Conservation (phyloP, 192 early-diverging fungal genomes). For the Coemansia sp. region DNA sequence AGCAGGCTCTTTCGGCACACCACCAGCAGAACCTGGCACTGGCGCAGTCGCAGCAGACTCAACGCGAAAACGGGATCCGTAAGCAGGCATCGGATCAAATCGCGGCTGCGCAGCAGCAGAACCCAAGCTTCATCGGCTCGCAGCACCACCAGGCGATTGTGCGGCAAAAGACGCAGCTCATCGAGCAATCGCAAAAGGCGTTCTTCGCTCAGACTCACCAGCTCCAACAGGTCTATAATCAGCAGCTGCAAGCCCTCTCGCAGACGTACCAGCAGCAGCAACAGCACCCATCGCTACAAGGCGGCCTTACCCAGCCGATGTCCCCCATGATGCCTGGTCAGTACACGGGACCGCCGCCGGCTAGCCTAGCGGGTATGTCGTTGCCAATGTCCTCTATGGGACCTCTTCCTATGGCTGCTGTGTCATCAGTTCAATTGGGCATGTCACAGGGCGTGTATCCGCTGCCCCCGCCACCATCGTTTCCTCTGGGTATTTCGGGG, state of each 20-base stretch:
- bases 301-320: slow-evolving; percentile 12
- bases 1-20: slow-evolving; percentile 18
- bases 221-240: slow-evolving; percentile 34
- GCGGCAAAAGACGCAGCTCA: slow-evolving; percentile 43
- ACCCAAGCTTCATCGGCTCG: slow-evolving; percentile 36
- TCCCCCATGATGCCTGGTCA: slow-evolving; percentile 11
- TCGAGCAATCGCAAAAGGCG: slow-evolving; percentile 37
- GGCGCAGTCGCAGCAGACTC: slow-evolving; percentile 37
- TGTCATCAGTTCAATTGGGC: neutral
- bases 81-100: slow-evolving; percentile 33
- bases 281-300: slow-evolving; percentile 12
- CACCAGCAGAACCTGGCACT: slow-evolving; percentile 38
- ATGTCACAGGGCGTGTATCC: slow-evolving; percentile 5
- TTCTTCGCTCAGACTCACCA: slow-evolving; percentile 29
- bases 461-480: slow-evolving; percentile 2
- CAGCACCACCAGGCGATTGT: slow-evolving; percentile 32
- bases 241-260: slow-evolving; percentile 29
- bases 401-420: slow-evolving; percentile 1
- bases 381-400: slow-evolving; percentile 24
- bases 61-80: slow-evolving; percentile 28
- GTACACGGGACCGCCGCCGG: slow-evolving; percentile 3
- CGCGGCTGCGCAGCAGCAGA: slow-evolving; percentile 34
- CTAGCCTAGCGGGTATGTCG: slow-evolving; percentile 13
- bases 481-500: slow-evolving; percentile 14
- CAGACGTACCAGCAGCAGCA: slow-evolving; percentile 34